A percentile compares a stretch with the other conserved stretches of the same genome.
phyloP scores from a whole-genome alignment of 2,329 filamentous ascomycete genomes.

The Clonostachys solani region DNA sequence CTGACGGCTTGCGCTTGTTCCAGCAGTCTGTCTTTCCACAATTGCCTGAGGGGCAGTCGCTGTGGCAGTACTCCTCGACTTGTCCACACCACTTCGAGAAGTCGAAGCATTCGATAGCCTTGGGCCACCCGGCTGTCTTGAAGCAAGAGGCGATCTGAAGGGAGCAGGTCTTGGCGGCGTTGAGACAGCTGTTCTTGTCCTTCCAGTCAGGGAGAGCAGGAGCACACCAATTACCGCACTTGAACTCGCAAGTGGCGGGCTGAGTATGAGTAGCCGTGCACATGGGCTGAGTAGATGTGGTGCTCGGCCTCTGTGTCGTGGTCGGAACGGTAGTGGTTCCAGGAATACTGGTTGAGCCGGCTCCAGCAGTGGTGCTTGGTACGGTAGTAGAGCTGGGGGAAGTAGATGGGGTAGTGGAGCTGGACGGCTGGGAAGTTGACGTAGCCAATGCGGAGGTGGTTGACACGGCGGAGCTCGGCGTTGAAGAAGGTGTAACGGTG shows the following conservation, averaged over 20 bases:
- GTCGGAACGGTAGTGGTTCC: constrained; percentile 6
- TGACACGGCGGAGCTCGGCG: too few species aligned
- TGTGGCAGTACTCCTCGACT: constrained; percentile 37
- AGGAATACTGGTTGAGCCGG: not conserved
- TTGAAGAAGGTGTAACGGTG: too few species aligned
- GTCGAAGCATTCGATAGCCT: constrained; percentile 41
- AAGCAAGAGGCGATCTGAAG: constrained; percentile 48
- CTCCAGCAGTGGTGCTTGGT: too few species aligned
- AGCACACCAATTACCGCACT: constrained; percentile 50
- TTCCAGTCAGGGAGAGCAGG: constrained; percentile 42
- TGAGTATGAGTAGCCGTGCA: constrained; percentile 42
- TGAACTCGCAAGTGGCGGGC: constrained; percentile 47
- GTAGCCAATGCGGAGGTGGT: too few species aligned
- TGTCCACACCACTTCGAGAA: constrained; percentile 45
- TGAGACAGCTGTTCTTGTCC: constrained; percentile 33
- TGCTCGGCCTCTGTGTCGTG: constrained; percentile 3
- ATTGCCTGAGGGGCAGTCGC: constrained; percentile 22
- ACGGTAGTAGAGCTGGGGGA: too few species aligned
- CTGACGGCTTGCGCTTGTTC: constrained; percentile 31
- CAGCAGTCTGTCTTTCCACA: constrained; percentile 39
- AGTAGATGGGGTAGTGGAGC: too few species aligned
- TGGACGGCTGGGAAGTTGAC: too few species aligned
- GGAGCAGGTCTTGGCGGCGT: constrained; percentile 35
- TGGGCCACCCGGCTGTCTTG: constrained; percentile 44
- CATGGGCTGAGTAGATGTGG: constrained; percentile 26